phyloP scores from a whole-genome alignment of 2,329 filamentous ascomycete species.

The Calonectria multiphialidica region DNA sequence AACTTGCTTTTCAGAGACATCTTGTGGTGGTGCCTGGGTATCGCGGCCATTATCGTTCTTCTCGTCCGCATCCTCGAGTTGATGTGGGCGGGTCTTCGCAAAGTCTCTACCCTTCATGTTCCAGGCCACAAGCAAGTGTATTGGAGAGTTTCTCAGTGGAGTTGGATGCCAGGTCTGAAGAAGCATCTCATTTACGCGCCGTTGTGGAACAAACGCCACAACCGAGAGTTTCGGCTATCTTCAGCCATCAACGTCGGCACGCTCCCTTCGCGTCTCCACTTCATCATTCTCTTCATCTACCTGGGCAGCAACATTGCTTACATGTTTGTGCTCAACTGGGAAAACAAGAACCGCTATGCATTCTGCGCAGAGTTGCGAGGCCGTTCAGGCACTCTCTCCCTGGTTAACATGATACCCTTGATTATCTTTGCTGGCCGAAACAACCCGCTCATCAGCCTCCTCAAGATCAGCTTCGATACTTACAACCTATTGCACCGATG shows the following conservation, averaged over 20 bases:
- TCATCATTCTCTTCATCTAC: slow-evolving; percentile 68
- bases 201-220: slow-evolving; percentile 74
- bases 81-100: slow-evolving; percentile 67
- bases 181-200: slow-evolving; percentile 72
- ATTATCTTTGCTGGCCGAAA: slow-evolving; percentile 92
- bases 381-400: slow-evolving; percentile 84
- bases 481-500: slow-evolving; percentile 84
- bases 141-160: slow-evolving; percentile 69
- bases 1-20: slow-evolving; percentile 69
- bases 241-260: slow-evolving; percentile 71
- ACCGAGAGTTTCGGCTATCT: slow-evolving; percentile 74
- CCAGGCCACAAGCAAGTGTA: slow-evolving; percentile 66
- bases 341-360: slow-evolving; percentile 67
- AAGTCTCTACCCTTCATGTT: slow-evolving; percentile 69
- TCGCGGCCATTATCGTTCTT: slow-evolving; percentile 66
- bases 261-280: slow-evolving; percentile 74
- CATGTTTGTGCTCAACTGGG: slow-evolving; percentile 72
- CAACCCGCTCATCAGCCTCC: slow-evolving; percentile 86
- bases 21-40: slow-evolving; percentile 72
- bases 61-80: slow-evolving; percentile 66
- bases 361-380: slow-evolving; percentile 87
- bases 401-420: slow-evolving; percentile 93
- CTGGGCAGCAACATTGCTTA: slow-evolving; percentile 72
- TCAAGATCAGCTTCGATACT: slow-evolving; percentile 94
- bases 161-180: slow-evolving; percentile 73